Conservation (phyloP, 164 flowering plant genomes). For the Tinospora cordifolia region DNA sequence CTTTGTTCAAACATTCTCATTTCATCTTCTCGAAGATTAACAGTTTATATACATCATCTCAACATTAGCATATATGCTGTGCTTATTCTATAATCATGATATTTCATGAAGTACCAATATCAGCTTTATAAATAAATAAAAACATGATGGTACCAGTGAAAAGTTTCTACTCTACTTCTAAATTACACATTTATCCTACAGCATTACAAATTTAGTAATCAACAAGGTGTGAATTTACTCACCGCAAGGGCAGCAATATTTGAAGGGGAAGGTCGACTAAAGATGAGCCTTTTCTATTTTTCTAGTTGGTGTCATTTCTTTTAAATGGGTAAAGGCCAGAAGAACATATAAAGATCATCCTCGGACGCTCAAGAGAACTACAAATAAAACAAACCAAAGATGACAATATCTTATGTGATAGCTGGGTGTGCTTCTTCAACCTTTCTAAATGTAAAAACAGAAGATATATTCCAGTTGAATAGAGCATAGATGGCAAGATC, state of each 20-base stretch:
- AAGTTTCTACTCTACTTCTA: not conserved
- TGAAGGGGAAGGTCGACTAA: not conserved
- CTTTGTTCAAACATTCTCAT: no score
- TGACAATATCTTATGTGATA: slow-evolving; percentile 33
- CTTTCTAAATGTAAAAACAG: slow-evolving; percentile 33
- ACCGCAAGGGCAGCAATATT: not conserved
- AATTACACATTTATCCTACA: not conserved
- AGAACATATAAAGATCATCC: not conserved
- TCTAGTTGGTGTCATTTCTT: not conserved
- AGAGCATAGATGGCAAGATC: slow-evolving; percentile 14
- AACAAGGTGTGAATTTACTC: not conserved
- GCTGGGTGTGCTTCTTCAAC: slow-evolving; percentile 36
- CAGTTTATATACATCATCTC: no score
- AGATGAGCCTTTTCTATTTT: not conserved
- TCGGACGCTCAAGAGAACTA: not conserved
- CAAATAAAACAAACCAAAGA: not conserved
- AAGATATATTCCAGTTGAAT: slow-evolving; percentile 44
- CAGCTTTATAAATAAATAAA: not conserved
- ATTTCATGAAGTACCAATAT: not conserved
- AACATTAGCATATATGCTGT: no score
- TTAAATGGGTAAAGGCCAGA: not conserved
- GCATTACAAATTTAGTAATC: not conserved
- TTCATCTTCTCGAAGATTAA: no score
- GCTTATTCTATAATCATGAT: no score
- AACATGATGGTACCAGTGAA: not conserved